Base-by-base conservation (phyloP, 768 basidiomycete genomes). In the Naematelia aurantialba region DNA sequence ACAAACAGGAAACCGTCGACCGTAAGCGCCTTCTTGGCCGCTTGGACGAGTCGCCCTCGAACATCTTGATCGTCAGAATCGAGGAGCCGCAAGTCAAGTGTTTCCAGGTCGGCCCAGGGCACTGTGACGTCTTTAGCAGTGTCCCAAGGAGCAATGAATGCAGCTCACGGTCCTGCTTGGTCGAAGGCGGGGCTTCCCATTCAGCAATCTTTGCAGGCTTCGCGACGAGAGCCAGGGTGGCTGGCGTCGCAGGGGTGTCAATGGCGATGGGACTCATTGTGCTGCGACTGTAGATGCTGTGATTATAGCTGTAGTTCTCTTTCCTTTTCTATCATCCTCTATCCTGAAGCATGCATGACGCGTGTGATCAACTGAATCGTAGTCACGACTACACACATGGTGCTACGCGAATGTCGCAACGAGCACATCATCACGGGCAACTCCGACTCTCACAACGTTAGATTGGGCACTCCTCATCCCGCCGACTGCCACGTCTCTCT, bases 1-100 rank as follows among this genome's bases (percentile, higher is more conserved):
- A 69, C 65, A 49, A 59, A 63, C 10, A 69, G 45, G 58, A 69
- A 69, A 5, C 68, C 68, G 46, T 69, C 68, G 1, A 56, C 59
- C 22, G 53, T 56, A 8, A 68, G 53, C 2, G 68, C 68, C 56
- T 66, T 61, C 52, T 69, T 69, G 22, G 65, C 58, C 4, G 26
- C 52, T 10, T 42, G 42, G 19, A 61, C 58, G 12, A 69, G 55
- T 5, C 54, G 47, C 11, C 31, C 42, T 0, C 65, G 64, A 10
- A 55, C 60, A 4, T 17, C 39, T 1, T 59, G 54, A n/a, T 66
- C 65, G 3, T 25, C 11, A 13, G 56, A 45, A 45, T 69, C 68
- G 14, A 69, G 57, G 1, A 61, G 58, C 1, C 22, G 27, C 24
- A 69, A 60, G 47, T 69, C 68, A 52, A 69, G 52, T 3, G 48